These are phyloP conservation scores for Eucalyptus guilfoylei DNA, from an alignment of 345 rosid species.

Conservation along the genomic window DNA sequence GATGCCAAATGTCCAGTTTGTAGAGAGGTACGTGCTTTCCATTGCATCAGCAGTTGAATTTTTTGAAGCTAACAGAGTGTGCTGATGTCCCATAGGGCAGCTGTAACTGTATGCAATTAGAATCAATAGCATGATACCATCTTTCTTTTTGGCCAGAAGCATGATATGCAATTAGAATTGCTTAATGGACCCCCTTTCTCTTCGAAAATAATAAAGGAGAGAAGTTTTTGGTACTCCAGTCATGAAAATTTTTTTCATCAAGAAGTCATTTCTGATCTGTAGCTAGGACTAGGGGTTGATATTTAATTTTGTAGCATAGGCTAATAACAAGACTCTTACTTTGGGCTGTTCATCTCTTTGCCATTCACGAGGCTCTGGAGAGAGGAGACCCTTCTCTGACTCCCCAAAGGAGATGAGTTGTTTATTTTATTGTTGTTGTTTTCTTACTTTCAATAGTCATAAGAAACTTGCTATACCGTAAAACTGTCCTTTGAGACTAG, in stretches of 20 bases:
- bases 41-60: background rate
- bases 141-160: background rate
- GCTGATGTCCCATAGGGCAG: background rate
- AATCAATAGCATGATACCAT: background rate
- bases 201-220: background rate
- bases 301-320: background rate
- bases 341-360: background rate
- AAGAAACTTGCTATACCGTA: background rate
- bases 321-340: background rate
- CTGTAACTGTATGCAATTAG: background rate
- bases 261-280: background rate
- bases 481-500: background rate
- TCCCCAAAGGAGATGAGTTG: background rate
- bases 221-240: background rate
- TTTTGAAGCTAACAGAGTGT: background rate
- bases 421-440: background rate
- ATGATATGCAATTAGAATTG: background rate
- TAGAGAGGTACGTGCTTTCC: constrained; percentile 56
- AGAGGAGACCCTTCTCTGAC: background rate
- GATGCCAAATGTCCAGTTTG: constrained; percentile 79
- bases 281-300: background rate
- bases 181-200: background rate
- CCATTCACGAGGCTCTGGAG: background rate
- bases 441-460: background rate
- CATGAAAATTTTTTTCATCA: background rate